These are phyloP conservation scores for Amborella trichopoda DNA, from an alignment of 164 flowering plant species.

Conservation along the genomic window DNA sequence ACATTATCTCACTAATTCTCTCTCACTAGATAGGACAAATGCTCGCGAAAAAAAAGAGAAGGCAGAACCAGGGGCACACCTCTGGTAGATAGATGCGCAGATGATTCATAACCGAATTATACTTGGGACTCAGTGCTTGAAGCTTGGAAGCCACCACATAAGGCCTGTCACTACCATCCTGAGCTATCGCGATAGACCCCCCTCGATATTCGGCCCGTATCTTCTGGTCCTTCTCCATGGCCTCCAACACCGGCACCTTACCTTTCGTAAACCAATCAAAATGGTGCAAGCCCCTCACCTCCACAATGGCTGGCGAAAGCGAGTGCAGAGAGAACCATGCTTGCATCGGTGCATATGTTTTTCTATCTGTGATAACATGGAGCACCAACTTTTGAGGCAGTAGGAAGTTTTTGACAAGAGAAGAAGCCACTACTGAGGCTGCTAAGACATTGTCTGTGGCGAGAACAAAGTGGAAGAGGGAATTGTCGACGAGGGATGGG, in stretches of 20 bases:
- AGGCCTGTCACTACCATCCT: conserved; percentile 64
- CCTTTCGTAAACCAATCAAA: conserved; percentile 95
- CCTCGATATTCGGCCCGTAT: conserved; percentile 78
- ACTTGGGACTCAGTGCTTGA: conserved; percentile 94
- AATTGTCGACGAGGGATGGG: conserved; percentile 79
- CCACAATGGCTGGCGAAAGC: conserved; percentile 62
- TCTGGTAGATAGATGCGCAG: conserved; percentile 87
- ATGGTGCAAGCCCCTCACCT: conserved; percentile 90
- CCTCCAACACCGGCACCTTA: conserved; percentile 87
- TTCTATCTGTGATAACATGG: conserved; percentile 80
- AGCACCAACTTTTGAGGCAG: conserved; percentile 61
- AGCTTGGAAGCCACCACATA: conserved; percentile 73
- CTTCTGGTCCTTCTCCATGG: conserved; percentile 87
- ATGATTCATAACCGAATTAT: conserved; percentile 89
- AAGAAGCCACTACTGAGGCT: conserved; percentile 73
- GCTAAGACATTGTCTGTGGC: conserved; percentile 94
- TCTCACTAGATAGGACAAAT: too few species aligned
- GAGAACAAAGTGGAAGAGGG: conserved; percentile 72
- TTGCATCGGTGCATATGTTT: conserved; percentile 85
- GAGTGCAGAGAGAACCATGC: conserved; percentile 95
- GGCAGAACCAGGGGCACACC: conserved; percentile 26
- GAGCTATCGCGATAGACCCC: conserved; percentile 76
- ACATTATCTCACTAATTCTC: too few species aligned
- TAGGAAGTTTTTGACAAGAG: conserved; percentile 54
- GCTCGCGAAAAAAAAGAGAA: not conserved